Evolutionary conservation across 345 rosid species (phyloP).

Genomic region (Acer saccharum): DNA sequence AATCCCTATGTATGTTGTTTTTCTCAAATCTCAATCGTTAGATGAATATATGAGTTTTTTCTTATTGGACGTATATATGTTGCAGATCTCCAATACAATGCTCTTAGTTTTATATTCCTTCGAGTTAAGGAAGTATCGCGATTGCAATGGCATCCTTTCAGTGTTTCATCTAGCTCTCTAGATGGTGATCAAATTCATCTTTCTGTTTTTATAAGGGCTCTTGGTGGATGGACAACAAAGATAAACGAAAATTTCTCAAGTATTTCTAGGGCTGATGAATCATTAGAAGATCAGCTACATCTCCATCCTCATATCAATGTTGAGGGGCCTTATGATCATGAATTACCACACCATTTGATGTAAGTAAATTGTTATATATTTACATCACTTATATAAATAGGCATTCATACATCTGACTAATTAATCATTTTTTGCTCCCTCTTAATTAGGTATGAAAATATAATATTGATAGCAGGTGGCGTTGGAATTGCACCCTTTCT

Average conservation of each 20-base stretch:
- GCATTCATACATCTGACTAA: too few species aligned
- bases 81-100: constrained; percentile 43
- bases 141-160: constrained; percentile 62
- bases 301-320: constrained; percentile 21
- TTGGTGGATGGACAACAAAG: constrained; percentile 49
- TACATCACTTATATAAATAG: too few species aligned
- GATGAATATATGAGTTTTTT: background rate
- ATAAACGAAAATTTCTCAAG: constrained; percentile 29
- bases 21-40: background rate
- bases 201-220: constrained; percentile 42
- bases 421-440: too few species aligned
- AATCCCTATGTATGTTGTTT: background rate
- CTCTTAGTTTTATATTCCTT: constrained; percentile 51
- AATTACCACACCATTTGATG: constrained; percentile 46
- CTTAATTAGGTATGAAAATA: constrained; percentile 30
- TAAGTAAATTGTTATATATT: constrained; percentile 17
- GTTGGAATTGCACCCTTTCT: constrained; percentile 59
- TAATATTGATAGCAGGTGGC: constrained; percentile 55
- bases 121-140: constrained; percentile 41
- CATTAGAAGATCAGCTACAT: constrained; percentile 9
- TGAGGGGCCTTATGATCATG: constrained; percentile 62
- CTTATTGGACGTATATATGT: too few species aligned
- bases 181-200: constrained; percentile 41
- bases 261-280: constrained; percentile 13
- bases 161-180: constrained; percentile 50